Base-by-base conservation (phyloP, 2,329 filamentous ascomycete genomes). In the Botrytis cinerea region DNA sequence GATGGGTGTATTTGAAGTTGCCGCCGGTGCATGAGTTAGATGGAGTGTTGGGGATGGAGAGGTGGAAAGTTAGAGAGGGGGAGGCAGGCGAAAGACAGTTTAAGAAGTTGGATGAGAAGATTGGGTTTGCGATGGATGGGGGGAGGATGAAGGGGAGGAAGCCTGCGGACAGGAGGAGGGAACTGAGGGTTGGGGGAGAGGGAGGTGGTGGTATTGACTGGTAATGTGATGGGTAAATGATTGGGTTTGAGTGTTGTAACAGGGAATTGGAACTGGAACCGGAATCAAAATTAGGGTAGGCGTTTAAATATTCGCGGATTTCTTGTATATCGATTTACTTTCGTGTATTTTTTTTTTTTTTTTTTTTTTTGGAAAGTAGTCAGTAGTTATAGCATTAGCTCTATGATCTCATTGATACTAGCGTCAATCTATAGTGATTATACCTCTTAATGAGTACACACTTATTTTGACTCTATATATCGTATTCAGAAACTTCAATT, bases 11-110 rank as follows among this genome's bases (percentile, higher is more conserved):
- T 82, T 82, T 97, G 75, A 92, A 92, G 82, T 85, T 97, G 43
- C 94, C 94, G 32, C 91, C 93, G 0, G 87, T 95, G 0, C 90
- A 91, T 71, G 94, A 97, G 83, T 85, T 97, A 62, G 94, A 97
- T 81, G 87, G 87, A 1, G 88, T 93, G 73, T 84, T 97, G 43
- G 93, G 93, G 0, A 97, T 94, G 0, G 85, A 86, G 78, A 91
- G 89, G 83, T 97, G 93, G 89, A 92, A 88, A 83, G 90, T 97
- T 28, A 91, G 87, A 83, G 92, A 91, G 82, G 91, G 87, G 2
- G 93, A 96, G 82, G 85, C 76, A 64, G 81, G 83, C 4, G 77
- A 74, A 73, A 70, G 74, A 8, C 79, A 78, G 43, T 81, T 82
- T 78, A 79, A 80, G 74, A 80, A 80, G 71, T 61, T 81, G 38